Evolutionary conservation across 805 yeast genomes (phyloP), one percentile per base, ranked within the genome.

Genomic region (Lipomyces anomalus): DNA sequence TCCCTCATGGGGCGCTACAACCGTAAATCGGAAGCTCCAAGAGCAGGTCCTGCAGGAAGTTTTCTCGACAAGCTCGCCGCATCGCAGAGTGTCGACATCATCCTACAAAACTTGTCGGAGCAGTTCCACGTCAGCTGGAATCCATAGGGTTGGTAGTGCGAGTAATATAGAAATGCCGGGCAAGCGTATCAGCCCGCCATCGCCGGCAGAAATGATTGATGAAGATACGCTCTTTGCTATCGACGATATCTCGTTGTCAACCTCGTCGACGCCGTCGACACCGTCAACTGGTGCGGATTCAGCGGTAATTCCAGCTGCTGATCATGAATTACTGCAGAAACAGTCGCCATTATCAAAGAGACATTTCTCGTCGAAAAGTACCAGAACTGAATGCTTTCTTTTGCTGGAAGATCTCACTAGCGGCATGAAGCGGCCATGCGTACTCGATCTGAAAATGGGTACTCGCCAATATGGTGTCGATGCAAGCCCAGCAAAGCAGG

Each of bases 381-480:
- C 46, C 0, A 67, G 81, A 43, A 78, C 83, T 33, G 94, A 85
- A 65, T 71, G 94, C 51, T 92, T 88, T 61, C 82, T 92, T 32
- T 65, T 92, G 6, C 69, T 92, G 40, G 98, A 94, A 61, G 99
- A 92, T 67, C 67, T 92, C 40, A 92, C 97, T 0, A 74, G 80
- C 44, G 85, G 86, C 21, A 79, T 90, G 80, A 69, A 66, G 24
- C 76, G 75, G 53, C 97, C 98, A 0, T 89, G 96, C 61, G 97
- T 90, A 0, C 68, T 92, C 40, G 99, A 92, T 66, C 70, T 92
- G 57, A 92, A 92, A 62, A 92, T 92, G 97, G 99, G 99, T 0
- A 90, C 99, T 0, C 73, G 99, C 47, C 99, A 92, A 65, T 92
- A 92, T 59, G 98, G 99, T 6, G 82, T 90, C n/a, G 95, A 88